Base-by-base conservation (phyloP, 768 basidiomycete genomes). In the Mycena vitilis region DNA sequence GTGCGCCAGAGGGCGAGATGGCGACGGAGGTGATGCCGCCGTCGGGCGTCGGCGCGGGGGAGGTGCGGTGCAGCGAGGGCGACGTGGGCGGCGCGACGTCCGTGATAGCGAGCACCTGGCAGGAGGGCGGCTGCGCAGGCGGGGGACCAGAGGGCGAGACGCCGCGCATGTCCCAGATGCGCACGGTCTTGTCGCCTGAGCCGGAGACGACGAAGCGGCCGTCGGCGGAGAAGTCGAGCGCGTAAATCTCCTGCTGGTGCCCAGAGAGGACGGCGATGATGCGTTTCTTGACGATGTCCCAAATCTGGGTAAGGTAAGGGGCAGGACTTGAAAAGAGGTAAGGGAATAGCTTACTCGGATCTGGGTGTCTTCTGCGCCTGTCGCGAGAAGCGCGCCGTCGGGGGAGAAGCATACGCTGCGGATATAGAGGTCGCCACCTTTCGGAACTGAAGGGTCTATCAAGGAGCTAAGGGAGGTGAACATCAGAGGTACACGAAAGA, bases 371-470 rank as follows among this genome's bases (percentile, higher is more conserved):
- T 94, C 93, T 0, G 93, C 92, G 5, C 93, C 93, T 18, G 93
- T 94, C 23, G 93, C 93, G 47, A 94, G 86, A 69, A 84, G 88
- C 76, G 89, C 91, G 49, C 93, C 93, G 75, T 94, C 92, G 30
- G 90, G 89, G n/a, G 91, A 92, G 78, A 94, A 94, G 70, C 89
- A 86, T 15, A 94, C 93, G 73, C 92, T 93, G 75, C 92, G 93
- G 34, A 74, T 93, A 76, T 94, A 94, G 67, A 70, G 93, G 78
- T 72, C 71, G 15, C 71, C 71, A 20, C 63, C 66, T 49, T 73
- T 72, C 22, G 67, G 61, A 49, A 75, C 63, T 40, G 70, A 67
- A 53, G 74, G 66, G 71, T 73, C 73, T n/a, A 72, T 65, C 1
- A 72, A 47, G 25, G 71, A 68, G 56, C 71, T 72, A 37, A 4